A percentile compares a stretch with the other conserved stretches of the same genome.
phyloP scores from a whole-genome alignment of 495 filamentous ascomycete genomes.

The Penicillium chermesinum region DNA sequence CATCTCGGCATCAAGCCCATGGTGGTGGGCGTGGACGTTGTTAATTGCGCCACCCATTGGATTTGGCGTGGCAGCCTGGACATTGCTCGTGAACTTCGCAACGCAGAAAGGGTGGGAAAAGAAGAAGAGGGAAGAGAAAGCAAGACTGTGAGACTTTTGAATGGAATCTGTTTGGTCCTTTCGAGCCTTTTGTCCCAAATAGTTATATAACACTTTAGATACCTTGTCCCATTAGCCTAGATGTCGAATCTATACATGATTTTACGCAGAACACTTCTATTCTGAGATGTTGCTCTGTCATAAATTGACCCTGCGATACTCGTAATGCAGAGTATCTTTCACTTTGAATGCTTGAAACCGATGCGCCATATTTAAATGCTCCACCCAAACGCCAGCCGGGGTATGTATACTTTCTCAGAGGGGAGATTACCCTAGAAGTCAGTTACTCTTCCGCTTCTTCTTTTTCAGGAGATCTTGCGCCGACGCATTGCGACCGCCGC shows the following conservation, averaged over 20 bases:
- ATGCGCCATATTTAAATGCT: neutral
- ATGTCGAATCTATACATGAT: neutral
- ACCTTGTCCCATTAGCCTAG: too few species aligned
- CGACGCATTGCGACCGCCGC: neutral
- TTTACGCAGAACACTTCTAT: too few species aligned
- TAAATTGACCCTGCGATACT: too few species aligned
- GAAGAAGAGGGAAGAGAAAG: slow-evolving; percentile 60
- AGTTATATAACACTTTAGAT: neutral
- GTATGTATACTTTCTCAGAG: slow-evolving; percentile 7
- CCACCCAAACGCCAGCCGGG: neutral
- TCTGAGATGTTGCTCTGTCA: too few species aligned
- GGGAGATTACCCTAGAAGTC: neutral
- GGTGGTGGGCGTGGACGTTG: slow-evolving; percentile 77
- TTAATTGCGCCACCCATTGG: slow-evolving; percentile 68
- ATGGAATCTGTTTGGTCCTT: too few species aligned
- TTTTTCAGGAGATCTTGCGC: slow-evolving; percentile 9
- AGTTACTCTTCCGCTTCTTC: slow-evolving; percentile 31
- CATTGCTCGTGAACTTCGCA: slow-evolving; percentile 59
- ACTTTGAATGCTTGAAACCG: neutral
- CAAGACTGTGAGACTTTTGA: slow-evolving; percentile 34
- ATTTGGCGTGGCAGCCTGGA: slow-evolving; percentile 58
- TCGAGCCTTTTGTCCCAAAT: too few species aligned
- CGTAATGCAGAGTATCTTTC: neutral
- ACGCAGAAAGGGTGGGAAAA: slow-evolving; percentile 65
- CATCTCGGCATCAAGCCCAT: slow-evolving; percentile 58